These are phyloP conservation scores for Lentithecium fluviatile DNA, from an alignment of 495 filamentous ascomycete genomes.

Conservation along the genomic window DNA sequence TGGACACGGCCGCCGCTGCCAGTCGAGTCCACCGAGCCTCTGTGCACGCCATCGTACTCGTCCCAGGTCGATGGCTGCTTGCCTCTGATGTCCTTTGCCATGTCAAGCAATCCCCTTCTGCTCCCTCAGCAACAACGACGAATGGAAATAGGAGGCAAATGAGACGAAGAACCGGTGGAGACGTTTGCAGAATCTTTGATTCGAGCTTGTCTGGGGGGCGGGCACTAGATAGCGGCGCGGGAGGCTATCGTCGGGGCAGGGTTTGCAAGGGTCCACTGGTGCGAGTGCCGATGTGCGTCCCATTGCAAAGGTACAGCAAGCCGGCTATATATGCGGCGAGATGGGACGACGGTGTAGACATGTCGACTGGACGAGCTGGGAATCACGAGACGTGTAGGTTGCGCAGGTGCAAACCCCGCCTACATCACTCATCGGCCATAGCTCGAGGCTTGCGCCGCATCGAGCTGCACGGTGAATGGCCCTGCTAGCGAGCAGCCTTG, in stretches of 20 bases:
- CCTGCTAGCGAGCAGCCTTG: too few relatives aligned
- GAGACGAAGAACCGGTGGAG: not conserved
- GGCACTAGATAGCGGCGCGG: conserved; percentile 15
- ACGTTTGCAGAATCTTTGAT: not conserved
- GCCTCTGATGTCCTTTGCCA: conserved; percentile 29
- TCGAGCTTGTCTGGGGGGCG: conserved; percentile 8
- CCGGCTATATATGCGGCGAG: not conserved
- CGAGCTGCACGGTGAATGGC: too few relatives aligned
- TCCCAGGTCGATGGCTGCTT: conserved; percentile 54
- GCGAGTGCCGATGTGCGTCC: not conserved
- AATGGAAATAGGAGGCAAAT: conserved; percentile 1
- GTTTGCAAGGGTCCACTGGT: conserved; percentile 4
- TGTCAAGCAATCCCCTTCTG: not conserved
- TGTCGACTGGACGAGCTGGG: too few relatives aligned
- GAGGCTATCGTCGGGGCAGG: conserved; percentile 26
- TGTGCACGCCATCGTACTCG: conserved; percentile 47
- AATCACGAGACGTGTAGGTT: too few relatives aligned
- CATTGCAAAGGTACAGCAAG: not conserved
- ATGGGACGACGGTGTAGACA: not conserved
- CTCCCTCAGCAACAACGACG: not conserved
- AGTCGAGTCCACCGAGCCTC: conserved; percentile 43
- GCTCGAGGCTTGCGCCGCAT: too few relatives aligned
- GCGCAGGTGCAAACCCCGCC: too few relatives aligned
- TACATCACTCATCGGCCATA: too few relatives aligned
- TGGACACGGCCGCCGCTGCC: conserved; percentile 44